Base-by-base conservation (phyloP, 176 grass and related monocot species). In the Cymbopogon citratus region DNA sequence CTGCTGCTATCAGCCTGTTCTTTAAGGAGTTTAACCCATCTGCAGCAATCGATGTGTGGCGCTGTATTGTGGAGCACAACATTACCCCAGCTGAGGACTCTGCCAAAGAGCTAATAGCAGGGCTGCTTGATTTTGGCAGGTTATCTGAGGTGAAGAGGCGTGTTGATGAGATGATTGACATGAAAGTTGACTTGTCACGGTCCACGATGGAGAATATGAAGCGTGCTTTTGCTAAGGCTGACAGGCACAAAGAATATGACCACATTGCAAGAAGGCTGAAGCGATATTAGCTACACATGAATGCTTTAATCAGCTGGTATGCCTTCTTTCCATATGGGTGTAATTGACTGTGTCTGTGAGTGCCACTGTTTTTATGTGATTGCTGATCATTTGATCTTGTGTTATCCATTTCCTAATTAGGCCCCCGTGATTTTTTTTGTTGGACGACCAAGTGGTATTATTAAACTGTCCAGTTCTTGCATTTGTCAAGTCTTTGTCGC, bases 191-290 rank as follows among this genome's bases (percentile, higher is more conserved):
- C 83, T 78, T 94, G 25, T 87, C 71, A 2, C 67, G 61, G n/a
- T 73, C 81, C 48, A 88, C 85, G 14, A 84, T 91, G 29, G 91
- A 94, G 6, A 92, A 89, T 71, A 79, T 97, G 87, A 97, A 89
- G 87, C 83, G 11, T 11, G 28, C 33, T 5, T 89, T 83, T 74
- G 65, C 46, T 71, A 97, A 94, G 83, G 82, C 83, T 49, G 52
- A 79, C 29, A 88, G 35, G 79, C 73, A 34, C 2, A 44, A 83
- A 35, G 29, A 28, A 3, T 88, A 83, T 77, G 87, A 94, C 44
- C 80, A 62, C 19, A 85, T 94, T 44, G 49, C 85, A 35, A 88
- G 87, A 81, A 94, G 83, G 80, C 23, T 87, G 54, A 92, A 80
- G 85, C 51, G 57, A 31, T 51, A 51, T 48, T 87, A 94, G 51